A percentile compares a stretch with the other conserved stretches of the same genome.
These are phyloP conservation scores for Puccinia novopanici DNA, from an alignment of 1,284 basidiomycete species.

Conservation along the genomic window DNA sequence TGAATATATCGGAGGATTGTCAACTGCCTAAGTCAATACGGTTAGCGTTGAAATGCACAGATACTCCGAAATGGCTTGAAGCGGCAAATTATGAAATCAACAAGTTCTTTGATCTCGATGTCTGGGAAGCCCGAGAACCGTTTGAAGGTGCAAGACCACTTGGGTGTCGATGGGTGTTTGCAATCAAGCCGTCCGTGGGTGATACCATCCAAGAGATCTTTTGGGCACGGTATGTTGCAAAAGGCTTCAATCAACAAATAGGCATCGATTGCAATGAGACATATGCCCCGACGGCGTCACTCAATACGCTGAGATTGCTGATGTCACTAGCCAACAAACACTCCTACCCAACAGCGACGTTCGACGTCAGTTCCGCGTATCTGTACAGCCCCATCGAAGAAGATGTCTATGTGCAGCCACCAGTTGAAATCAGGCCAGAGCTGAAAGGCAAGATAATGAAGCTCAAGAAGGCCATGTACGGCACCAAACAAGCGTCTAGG, in stretches of 20 bases:
- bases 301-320: not conserved
- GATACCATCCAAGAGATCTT: not conserved
- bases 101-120: not conserved
- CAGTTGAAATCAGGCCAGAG: too few species aligned
- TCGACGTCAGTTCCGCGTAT: slow-evolving; percentile 29
- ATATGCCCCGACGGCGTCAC: slow-evolving; percentile 2
- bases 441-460: too few species aligned
- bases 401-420: too few species aligned
- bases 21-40: too few species aligned
- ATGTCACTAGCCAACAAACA: not conserved
- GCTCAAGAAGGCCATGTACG: too few species aligned
- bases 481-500: too few species aligned
- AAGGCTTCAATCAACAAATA: slow-evolving; percentile 16
- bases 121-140: not conserved
- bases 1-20: too few species aligned
- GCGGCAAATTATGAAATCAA: slow-evolving; percentile 12
- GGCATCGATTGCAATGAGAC: slow-evolving; percentile 14
- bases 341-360: not conserved
- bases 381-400: slow-evolving; percentile 27
- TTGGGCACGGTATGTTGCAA: slow-evolving; percentile 5
- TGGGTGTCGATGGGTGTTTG: slow-evolving; percentile 22
- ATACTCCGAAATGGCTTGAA: too few species aligned
- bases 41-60: too few species aligned
- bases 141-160: not conserved
- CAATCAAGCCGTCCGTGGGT: not conserved